Conservation (phyloP, 257 asterid genomes). For the Datura wrightii region DNA sequence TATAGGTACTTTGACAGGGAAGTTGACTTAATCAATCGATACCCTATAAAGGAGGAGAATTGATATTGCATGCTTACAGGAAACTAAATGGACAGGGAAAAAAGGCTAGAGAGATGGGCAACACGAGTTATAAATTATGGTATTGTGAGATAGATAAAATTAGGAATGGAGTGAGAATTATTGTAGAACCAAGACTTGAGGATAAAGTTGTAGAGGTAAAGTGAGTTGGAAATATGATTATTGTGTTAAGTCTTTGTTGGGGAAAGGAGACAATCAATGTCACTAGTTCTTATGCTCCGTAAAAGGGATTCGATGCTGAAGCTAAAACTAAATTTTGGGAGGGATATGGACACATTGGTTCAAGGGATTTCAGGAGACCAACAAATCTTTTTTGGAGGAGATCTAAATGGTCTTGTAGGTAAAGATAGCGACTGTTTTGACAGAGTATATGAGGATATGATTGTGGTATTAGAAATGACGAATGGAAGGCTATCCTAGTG, state of each 20-base stretch:
- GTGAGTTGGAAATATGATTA: background rate
- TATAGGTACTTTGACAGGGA: background rate
- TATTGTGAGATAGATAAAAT: background rate
- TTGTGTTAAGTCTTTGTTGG: background rate
- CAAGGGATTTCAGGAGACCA: no score
- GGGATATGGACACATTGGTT: background rate
- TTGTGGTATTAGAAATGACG: background rate
- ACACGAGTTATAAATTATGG: background rate
- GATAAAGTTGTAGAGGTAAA: background rate
- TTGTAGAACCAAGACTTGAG: background rate
- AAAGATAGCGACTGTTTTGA: background rate
- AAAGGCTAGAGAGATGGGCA: background rate
- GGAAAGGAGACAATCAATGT: background rate
- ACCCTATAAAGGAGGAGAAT: background rate
- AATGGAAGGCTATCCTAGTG: background rate
- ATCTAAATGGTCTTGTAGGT: background rate
- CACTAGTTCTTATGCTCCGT: background rate
- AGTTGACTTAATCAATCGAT: background rate
- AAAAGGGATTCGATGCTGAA: background rate
- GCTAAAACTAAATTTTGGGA: background rate
- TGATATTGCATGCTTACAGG: background rate
- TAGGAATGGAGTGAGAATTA: background rate
- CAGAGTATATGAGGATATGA: background rate
- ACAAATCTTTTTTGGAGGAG: background rate
- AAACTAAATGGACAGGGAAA: background rate